Evolutionary conservation across 768 basidiomycete species (phyloP).

Genomic region (Hypholoma fasciculare): DNA sequence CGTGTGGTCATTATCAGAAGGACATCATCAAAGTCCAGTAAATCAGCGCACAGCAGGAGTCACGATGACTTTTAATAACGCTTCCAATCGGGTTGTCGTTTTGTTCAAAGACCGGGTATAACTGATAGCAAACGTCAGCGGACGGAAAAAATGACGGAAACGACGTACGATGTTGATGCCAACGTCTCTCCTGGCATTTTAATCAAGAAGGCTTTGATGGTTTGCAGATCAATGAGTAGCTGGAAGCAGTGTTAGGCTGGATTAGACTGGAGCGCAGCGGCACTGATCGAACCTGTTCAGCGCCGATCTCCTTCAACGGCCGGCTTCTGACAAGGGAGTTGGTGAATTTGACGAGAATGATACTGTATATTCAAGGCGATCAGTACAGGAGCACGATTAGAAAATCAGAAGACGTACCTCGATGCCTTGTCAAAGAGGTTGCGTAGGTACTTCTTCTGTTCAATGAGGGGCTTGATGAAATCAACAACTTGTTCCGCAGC

Average conservation of each 20-base stretch:
- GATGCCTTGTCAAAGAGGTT: constrained; percentile 94
- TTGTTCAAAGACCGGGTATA: constrained; percentile 84
- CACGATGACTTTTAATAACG: constrained; percentile 92
- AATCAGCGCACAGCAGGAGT: constrained; percentile 74
- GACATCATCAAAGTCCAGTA: neutral
- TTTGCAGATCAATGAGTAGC: constrained; percentile 87
- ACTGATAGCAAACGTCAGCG: constrained; percentile 37
- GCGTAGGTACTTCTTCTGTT: constrained; percentile 92
- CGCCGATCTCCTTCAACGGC: constrained; percentile 89
- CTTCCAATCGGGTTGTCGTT: constrained; percentile 80
- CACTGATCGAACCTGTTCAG: constrained; percentile 71
- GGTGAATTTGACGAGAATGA: constrained; percentile 86
- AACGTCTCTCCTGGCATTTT: constrained; percentile 80
- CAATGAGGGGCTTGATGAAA: constrained; percentile 74
- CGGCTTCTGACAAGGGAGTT: constrained; percentile 87
- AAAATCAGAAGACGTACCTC: constrained; percentile 49
- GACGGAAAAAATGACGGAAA: neutral
- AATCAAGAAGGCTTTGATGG: constrained; percentile 77
- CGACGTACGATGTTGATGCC: constrained; percentile 50
- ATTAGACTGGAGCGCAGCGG: neutral
- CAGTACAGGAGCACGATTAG: neutral
- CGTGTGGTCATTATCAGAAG: neutral
- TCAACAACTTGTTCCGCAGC: constrained; percentile 78
- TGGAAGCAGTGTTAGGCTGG: constrained; percentile 2
- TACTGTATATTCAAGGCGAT: constrained; percentile 38